Conservation (phyloP, 2,329 filamentous ascomycete species). For the Colletotrichum orbiculare region DNA sequence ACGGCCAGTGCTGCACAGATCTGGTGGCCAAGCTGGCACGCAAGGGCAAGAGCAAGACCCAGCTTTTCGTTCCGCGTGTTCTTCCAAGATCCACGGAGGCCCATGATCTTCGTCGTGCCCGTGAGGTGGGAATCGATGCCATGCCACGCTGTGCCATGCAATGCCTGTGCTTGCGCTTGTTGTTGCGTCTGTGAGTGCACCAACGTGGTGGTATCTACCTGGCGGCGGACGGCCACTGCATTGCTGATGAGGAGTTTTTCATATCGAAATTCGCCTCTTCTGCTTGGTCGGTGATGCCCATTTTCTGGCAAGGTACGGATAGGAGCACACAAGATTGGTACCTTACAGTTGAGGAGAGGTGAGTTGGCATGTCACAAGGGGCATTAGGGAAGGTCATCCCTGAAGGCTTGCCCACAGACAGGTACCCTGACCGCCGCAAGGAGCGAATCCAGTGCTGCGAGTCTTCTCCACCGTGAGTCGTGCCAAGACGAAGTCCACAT, state of each 20-base stretch:
- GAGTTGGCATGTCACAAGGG: constrained; percentile 34
- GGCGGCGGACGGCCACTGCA: too few relatives aligned
- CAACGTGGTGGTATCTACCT: background rate
- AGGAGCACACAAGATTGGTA: too few relatives aligned
- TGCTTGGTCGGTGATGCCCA: constrained; percentile 4
- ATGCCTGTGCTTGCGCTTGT: too few relatives aligned
- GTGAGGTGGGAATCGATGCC: constrained; percentile 15
- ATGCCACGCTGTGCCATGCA: too few relatives aligned
- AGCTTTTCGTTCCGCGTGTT: constrained; percentile 24
- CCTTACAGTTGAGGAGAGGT: background rate
- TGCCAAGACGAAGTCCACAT: constrained; percentile 30
- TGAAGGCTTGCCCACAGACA: background rate
- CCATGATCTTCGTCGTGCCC: constrained; percentile 18
- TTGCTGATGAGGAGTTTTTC: background rate
- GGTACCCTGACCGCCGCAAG: constrained; percentile 30
- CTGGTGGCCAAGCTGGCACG: constrained; percentile 7
- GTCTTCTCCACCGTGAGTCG: constrained; percentile 20
- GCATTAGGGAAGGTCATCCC: constrained; percentile 28
- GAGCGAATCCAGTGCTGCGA: background rate
- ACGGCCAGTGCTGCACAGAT: background rate
- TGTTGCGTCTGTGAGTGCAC: background rate
- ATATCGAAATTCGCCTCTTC: constrained; percentile 19
- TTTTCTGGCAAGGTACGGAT: background rate
- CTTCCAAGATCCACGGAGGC: constrained; percentile 22
- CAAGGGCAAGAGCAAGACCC: constrained; percentile 11